Conservation (phyloP, 1,139 yeast genomes). For the Debaryomyces robertsiae region DNA sequence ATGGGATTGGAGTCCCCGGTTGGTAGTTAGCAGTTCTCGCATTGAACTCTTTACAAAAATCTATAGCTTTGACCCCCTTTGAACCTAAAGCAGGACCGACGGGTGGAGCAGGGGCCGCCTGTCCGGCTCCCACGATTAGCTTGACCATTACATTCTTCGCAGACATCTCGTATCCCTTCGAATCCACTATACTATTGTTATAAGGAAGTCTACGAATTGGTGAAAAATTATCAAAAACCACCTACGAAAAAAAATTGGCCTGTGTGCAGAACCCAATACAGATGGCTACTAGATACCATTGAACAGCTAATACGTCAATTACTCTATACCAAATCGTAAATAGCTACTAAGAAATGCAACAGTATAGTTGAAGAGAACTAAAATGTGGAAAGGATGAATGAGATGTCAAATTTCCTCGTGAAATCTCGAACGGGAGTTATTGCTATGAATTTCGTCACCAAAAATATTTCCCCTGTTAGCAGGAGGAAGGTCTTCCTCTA, state of each 20-base stretch:
- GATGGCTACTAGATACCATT: too few relatives aligned
- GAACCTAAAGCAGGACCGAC: constrained; percentile 99
- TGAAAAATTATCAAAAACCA: too few relatives aligned
- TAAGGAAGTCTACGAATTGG: too few relatives aligned
- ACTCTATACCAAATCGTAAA: too few relatives aligned
- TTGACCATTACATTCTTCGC: constrained; percentile 65
- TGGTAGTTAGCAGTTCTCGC: constrained; percentile 88
- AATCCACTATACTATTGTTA: too few relatives aligned
- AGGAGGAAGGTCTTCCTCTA: constrained; percentile 15
- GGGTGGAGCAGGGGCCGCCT: constrained; percentile 99
- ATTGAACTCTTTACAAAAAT: constrained; percentile 96
- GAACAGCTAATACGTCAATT: too few relatives aligned
- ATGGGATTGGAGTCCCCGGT: constrained; percentile 91
- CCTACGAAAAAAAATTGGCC: too few relatives aligned
- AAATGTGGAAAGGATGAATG: too few relatives aligned
- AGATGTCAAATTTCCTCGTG: constrained; percentile 23
- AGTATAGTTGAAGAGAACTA: too few relatives aligned
- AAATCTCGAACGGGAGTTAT: constrained; percentile 27
- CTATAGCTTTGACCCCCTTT: constrained; percentile 97
- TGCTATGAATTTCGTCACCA: constrained; percentile 22
- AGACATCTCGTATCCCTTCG: constrained; percentile 31
- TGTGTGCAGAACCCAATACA: too few relatives aligned
- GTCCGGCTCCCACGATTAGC: constrained; percentile 96
- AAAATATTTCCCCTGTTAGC: constrained; percentile 18
- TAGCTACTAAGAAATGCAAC: too few relatives aligned